Evolutionary conservation across 495 filamentous ascomycete genomes (phyloP), one percentile per base, ranked within the genome.

Genomic region (Xylaria intraflava): DNA sequence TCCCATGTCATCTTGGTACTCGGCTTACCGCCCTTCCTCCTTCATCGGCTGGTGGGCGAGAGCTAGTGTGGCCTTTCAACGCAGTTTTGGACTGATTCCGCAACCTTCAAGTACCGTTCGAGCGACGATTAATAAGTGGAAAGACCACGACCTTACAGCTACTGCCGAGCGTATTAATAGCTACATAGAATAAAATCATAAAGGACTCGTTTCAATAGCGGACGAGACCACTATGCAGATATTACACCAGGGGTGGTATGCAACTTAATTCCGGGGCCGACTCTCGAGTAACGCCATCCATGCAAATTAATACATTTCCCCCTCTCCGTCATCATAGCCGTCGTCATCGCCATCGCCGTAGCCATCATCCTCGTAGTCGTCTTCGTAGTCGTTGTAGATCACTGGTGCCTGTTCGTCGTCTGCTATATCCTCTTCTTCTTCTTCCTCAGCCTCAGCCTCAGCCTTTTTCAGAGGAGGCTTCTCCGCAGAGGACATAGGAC

Each of bases 311-410:
- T 54, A 54, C 42, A 47, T 35, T 47, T 54, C 51, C 9, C 51
- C 51, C 33, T 54, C 51, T 19, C 51, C 51, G 14, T 54, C 51
- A 26, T 54, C 51, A 19, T 61, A 62, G 26, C 58, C 64, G 6
- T 60, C 65, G 24, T 57, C 62, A 33, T 60, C 55, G 1, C 50
- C 60, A 39, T 71, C 67, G 6, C 67, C 69, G 22, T 60, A 65
- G 14, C 44, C 63, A n/a, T 55, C 57, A 9, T 72, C 64, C 3
- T 61, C 68, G 23, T 64, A 64, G 3, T 40, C 51, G 14, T 63
- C 60, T 6, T 66, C 55, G 16, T 59, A 53, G 6, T 64, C 41
- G 26, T 65, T 56, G 22, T 62, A 59, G 46, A 38, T 30, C 19
- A 54, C 43, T 27, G 51, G 41, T 16, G 51, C 40, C 6, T 43